Base-by-base conservation (phyloP, 2,329 filamentous ascomycete genomes). In the Colletotrichum sp. region DNA sequence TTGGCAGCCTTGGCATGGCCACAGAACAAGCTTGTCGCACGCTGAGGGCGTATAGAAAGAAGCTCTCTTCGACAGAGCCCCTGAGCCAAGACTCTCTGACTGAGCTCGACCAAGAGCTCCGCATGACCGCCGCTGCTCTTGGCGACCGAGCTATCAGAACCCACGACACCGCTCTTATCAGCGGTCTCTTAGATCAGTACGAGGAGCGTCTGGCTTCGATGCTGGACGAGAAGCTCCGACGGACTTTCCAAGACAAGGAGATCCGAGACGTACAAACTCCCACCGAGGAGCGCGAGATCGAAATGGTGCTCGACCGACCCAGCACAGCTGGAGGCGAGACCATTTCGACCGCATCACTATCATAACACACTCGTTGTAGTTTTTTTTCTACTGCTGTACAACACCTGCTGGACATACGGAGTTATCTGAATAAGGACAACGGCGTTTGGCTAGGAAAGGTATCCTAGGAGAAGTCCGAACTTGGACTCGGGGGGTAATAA, bases 141-240 rank as follows among this genome's bases (percentile, higher is more conserved):
- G 90, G 90, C 4, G 90, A 92, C 71, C 86, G 90, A 39, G 89
- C 88, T 7, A 90, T 88, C 75, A 85, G 90, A 78, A 90, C 92
- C 82, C 91, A 89, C 78, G 92, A 93, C 80, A 89, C 88, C 21
- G 86, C 91, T 65, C 85, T 94, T 39, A 60, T 78, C 21, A 90
- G 88, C 55, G 93, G 92, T 66, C 85, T 96, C 60, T 86, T 96
- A 9, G 94, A 95, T 79, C 92, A 95, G 84, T 95, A 95, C 80
- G 95, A 93, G 3, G 93, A 95, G 80, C 89, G 92, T 76, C 86
- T 96, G 64, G 91, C 95, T 8, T 91, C 88, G 62, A 88, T 95
- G 83, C 88, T 96, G 60, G 94, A 96, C 78, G 92, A 95, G 83
- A 94, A 94, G 82, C 88, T 95, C 67, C 86, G 89, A 63, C 83